Evolutionary conservation across 1,284 basidiomycete genomes (phyloP).

Genomic region (Fomitiporia mediterranea): DNA sequence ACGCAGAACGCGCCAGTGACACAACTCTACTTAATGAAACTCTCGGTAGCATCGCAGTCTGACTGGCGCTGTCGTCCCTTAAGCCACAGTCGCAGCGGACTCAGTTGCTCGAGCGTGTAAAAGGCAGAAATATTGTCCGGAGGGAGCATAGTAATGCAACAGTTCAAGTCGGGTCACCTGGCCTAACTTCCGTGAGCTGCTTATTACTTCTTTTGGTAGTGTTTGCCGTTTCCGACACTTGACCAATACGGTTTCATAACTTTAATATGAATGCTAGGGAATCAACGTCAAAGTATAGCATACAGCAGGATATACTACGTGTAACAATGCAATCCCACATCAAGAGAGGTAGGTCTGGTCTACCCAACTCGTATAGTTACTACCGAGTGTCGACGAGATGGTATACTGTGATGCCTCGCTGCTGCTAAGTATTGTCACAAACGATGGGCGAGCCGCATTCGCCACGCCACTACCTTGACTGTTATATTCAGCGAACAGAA

Average conservation of each 20-base stretch:
- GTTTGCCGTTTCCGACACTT: too few species aligned
- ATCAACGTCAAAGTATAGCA: too few species aligned
- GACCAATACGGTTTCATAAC: neutral
- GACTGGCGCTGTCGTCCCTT: neutral
- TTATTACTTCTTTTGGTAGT: neutral
- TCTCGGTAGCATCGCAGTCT: conserved; percentile 13
- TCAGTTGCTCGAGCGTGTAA: too few species aligned
- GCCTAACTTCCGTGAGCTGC: neutral
- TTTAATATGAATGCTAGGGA: too few species aligned
- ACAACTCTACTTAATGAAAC: conserved; percentile 15
- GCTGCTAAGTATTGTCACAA: conserved; percentile 27
- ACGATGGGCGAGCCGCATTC: conserved; percentile 27
- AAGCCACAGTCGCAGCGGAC: neutral
- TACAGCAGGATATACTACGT: too few species aligned
- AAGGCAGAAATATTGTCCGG: conserved; percentile 9
- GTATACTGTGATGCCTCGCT: conserved; percentile 23
- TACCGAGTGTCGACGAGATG: conserved; percentile 29
- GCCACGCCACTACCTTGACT: conserved; percentile 28
- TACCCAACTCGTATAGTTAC: conserved; percentile 28
- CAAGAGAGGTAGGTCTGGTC: conserved; percentile 24
- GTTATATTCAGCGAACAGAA: conserved; percentile 30
- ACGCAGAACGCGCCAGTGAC: conserved; percentile 36
- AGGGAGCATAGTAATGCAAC: neutral
- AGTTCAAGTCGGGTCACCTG: neutral
- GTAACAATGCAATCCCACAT: neutral